Conservation (phyloP, 2,329 filamentous ascomycete species). For the Epichloe elymi region DNA sequence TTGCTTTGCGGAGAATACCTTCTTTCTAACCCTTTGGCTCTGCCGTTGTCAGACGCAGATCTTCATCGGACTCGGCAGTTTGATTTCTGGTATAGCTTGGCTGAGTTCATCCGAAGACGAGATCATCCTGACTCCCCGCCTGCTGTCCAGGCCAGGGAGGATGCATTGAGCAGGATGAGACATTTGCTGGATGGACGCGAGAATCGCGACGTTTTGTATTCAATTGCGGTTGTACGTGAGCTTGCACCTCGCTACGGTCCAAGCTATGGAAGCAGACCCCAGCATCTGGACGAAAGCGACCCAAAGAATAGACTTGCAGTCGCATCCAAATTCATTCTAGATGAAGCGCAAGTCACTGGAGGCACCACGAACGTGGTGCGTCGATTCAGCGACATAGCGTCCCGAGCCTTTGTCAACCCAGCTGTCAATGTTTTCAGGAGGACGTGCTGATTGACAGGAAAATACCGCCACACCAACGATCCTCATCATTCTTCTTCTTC, state of each 20-base stretch:
- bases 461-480: neutral
- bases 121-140: conserved; percentile 38
- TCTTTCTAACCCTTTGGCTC: conserved; percentile 39
- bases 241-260: conserved; percentile 53
- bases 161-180: conserved; percentile 51
- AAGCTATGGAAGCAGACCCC: conserved; percentile 42
- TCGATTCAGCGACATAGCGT: conserved; percentile 54
- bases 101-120: conserved; percentile 46
- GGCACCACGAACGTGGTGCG: conserved; percentile 64
- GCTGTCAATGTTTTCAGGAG: conserved; percentile 32
- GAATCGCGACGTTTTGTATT: conserved; percentile 84
- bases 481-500: neutral
- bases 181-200: conserved; percentile 66
- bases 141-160: conserved; percentile 47
- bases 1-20: conserved; percentile 63
- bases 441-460: conserved; percentile 5
- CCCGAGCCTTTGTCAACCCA: conserved; percentile 43
- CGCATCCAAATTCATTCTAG: conserved; percentile 55
- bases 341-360: conserved; percentile 48
- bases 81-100: conserved; percentile 74
- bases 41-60: conserved; percentile 36
- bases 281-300: conserved; percentile 53
- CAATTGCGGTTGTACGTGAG: conserved; percentile 67
- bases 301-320: conserved; percentile 54
- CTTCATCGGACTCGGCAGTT: conserved; percentile 48